A percentile compares a stretch with the other conserved stretches of the same genome.
Evolutionary conservation across 345 rosid genomes (phyloP).

Genomic region (Anacardium occidentale): DNA sequence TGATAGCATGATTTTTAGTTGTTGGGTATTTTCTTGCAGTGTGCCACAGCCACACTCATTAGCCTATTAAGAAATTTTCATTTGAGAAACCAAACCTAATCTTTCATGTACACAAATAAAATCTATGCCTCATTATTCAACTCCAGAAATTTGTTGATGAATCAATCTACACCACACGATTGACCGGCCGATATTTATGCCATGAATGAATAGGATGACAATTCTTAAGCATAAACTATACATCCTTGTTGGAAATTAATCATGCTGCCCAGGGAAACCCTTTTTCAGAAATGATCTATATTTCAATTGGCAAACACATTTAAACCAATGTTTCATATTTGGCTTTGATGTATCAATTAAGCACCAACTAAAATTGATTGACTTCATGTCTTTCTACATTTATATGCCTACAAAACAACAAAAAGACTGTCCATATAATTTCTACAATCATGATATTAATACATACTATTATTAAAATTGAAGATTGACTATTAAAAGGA

Average conservation of each 20-base stretch:
- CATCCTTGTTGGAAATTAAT: conserved; percentile 1
- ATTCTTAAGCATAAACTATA: not conserved
- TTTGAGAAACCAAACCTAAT: not conserved
- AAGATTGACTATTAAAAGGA: too few relatives aligned
- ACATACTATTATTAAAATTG: too few relatives aligned
- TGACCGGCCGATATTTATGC: not conserved
- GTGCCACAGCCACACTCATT: conserved; percentile 14
- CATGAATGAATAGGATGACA: not conserved
- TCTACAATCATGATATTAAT: too few relatives aligned
- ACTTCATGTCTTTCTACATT: too few relatives aligned
- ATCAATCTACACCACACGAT: conserved; percentile 33
- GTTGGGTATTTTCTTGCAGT: not conserved
- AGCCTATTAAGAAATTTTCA: conserved; percentile 10
- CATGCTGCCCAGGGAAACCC: not conserved
- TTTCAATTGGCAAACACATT: not conserved
- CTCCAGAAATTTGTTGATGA: not conserved
- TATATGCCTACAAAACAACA: too few relatives aligned
- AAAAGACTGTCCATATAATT: too few relatives aligned
- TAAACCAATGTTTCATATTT: not conserved
- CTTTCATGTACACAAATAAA: not conserved
- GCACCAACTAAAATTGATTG: too few relatives aligned
- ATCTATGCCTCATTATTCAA: not conserved
- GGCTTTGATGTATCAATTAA: not conserved
- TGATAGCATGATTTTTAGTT: not conserved
- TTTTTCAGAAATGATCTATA: too few relatives aligned